Percentiles rank a stretch among this genome's conserved stretches.
phyloP scores from a whole-genome alignment of 2,329 filamentous ascomycete species.

The Chrysosporium queenslandicum region DNA sequence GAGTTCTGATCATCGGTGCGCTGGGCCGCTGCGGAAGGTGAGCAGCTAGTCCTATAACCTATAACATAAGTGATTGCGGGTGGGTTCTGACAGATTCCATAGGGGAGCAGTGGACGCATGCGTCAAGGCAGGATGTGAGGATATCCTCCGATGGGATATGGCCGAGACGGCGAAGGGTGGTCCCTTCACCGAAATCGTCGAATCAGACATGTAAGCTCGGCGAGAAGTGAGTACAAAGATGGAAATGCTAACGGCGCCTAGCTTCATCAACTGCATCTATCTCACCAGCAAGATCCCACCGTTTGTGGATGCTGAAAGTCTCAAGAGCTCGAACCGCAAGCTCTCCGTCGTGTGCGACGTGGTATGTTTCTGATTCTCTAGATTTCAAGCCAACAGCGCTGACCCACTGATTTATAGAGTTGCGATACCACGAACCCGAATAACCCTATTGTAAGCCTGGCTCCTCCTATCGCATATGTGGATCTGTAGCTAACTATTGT shows the following conservation, averaged over 20 bases:
- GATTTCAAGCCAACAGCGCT: not conserved
- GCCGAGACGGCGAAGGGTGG: conserved; percentile 66
- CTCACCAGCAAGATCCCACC: conserved; percentile 66
- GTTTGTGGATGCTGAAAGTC: conserved; percentile 63
- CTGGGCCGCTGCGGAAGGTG: conserved; percentile 31
- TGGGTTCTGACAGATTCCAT: conserved; percentile 38
- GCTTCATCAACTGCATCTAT: conserved; percentile 87
- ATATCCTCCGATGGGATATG: conserved; percentile 68
- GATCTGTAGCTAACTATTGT: conserved; percentile 3
- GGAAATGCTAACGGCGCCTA: conserved; percentile 38
- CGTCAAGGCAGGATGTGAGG: conserved; percentile 56
- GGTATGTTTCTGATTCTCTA: conserved; percentile 25
- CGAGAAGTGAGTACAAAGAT: not conserved
- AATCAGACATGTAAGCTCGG: conserved; percentile 42
- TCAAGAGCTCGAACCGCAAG: conserved; percentile 58
- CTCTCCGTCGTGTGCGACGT: conserved; percentile 76
- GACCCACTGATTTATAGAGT: conserved; percentile 12
- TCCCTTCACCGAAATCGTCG: conserved; percentile 67
- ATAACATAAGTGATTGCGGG: too few species aligned
- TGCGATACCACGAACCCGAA: conserved; percentile 38
- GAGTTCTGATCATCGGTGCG: conserved; percentile 73
- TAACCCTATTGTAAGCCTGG: conserved; percentile 33
- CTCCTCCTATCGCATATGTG: not conserved
- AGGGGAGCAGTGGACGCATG: conserved; percentile 74
- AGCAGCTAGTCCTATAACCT: too few species aligned